Percentiles rank a stretch among this genome's conserved stretches.
phyloP scores from a whole-genome alignment of 495 filamentous ascomycete genomes.

The Wilcoxina mikolae region DNA sequence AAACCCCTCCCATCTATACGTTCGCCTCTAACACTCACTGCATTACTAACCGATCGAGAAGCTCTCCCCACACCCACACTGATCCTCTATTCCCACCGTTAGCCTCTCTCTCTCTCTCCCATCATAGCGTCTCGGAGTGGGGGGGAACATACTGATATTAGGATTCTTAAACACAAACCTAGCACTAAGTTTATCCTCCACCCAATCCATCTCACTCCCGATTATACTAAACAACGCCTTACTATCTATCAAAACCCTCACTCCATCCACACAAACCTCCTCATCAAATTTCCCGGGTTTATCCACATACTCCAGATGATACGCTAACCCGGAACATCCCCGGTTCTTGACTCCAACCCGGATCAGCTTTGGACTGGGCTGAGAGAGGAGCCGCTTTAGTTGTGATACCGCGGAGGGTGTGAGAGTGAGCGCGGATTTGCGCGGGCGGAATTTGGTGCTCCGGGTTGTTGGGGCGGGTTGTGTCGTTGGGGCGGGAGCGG shows the following conservation, averaged over 20 bases:
- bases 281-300: slow-evolving; percentile 79
- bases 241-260: slow-evolving; percentile 89
- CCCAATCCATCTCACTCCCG: slow-evolving; percentile 98
- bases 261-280: slow-evolving; percentile 84
- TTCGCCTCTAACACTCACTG: too few relatives aligned
- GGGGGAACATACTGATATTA: slow-evolving; percentile 50
- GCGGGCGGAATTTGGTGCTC: slow-evolving; percentile 50
- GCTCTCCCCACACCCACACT: slow-evolving; percentile 93
- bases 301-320: slow-evolving; percentile 90
- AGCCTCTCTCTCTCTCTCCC: slow-evolving; percentile 20
- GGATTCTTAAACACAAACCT: slow-evolving; percentile 92
- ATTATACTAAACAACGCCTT: slow-evolving; percentile 97
- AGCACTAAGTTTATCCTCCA: slow-evolving; percentile 80
- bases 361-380: slow-evolving; percentile 79
- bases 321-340: slow-evolving; percentile 92
- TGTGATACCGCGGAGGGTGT: slow-evolving; percentile 63
- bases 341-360: slow-evolving; percentile 86
- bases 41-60: slow-evolving; percentile 56
- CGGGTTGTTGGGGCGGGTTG: neutral
- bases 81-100: slow-evolving; percentile 53
- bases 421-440: slow-evolving; percentile 83
- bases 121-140: neutral
- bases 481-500: neutral
- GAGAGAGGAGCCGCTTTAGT: slow-evolving; percentile 55
- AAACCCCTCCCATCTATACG: neutral